These are phyloP conservation scores for Aspergillus proliferans DNA, from an alignment of 2,329 filamentous ascomycete species.

Conservation along the genomic window DNA sequence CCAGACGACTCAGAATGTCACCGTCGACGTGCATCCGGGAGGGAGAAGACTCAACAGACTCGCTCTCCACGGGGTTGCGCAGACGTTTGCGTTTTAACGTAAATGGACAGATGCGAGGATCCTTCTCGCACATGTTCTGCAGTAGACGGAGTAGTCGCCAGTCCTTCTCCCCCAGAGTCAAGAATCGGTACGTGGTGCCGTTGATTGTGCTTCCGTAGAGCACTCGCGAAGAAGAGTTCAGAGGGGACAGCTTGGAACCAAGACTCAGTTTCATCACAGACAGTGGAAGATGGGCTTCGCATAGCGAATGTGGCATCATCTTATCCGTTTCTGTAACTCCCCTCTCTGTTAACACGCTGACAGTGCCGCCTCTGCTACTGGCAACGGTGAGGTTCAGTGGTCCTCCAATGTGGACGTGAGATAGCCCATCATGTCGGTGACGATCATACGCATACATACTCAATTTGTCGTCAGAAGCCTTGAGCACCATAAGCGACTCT, in stretches of 20 bases:
- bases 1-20: conserved; percentile 54
- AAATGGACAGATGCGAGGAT: conserved; percentile 47
- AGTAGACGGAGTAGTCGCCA: conserved; percentile 67
- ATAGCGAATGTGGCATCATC: conserved; percentile 23
- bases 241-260: conserved; percentile 10
- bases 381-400: conserved; percentile 43
- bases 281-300: conserved; percentile 28
- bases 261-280: conserved; percentile 27
- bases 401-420: conserved; percentile 34
- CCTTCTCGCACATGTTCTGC: conserved; percentile 58
- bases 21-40: conserved; percentile 61
- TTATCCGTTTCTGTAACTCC: conserved; percentile 22
- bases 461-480: conserved; percentile 32
- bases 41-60: conserved; percentile 39
- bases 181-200: conserved; percentile 65
- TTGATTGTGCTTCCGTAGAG: conserved; percentile 62
- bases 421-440: conserved; percentile 26
- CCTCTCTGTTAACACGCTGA: conserved; percentile 35
- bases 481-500: conserved; percentile 49
- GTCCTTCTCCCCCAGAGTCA: conserved; percentile 55
- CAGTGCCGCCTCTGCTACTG: conserved; percentile 46
- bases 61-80: conserved; percentile 23
- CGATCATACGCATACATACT: conserved; percentile 29
- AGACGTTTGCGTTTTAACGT: conserved; percentile 26
- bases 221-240: conserved; percentile 33